Percentiles rank a stretch among this genome's conserved stretches.
phyloP scores from a whole-genome alignment of 2,329 filamentous ascomycete genomes.

The Colletotrichum somersetense region DNA sequence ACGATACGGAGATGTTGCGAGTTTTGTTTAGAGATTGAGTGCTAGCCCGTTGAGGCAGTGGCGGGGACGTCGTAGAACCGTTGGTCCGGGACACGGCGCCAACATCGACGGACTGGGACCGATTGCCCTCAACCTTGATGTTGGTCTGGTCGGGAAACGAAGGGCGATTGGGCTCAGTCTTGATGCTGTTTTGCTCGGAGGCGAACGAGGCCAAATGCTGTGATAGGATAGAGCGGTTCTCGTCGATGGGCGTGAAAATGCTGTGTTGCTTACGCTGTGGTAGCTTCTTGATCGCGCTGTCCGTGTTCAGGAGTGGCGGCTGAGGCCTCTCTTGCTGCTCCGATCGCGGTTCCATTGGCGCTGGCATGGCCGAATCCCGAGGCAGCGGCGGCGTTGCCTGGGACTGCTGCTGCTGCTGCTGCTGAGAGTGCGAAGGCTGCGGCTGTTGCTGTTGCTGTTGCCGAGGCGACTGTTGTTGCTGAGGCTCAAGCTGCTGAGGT shows the following conservation, averaged over 20 bases:
- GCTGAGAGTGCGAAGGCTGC: slow-evolving; percentile 50
- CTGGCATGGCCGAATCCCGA: slow-evolving; percentile 64
- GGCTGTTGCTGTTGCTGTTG: slow-evolving; percentile 58
- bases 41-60: slow-evolving; percentile 64
- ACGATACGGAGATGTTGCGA: slow-evolving; percentile 68
- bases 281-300: slow-evolving; percentile 69
- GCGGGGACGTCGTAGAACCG: slow-evolving; percentile 67
- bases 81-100: slow-evolving; percentile 64
- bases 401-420: slow-evolving; percentile 55
- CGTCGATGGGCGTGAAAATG: slow-evolving; percentile 98
- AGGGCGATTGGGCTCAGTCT: slow-evolving; percentile 52
- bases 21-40: slow-evolving; percentile 62
- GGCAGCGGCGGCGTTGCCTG: slow-evolving; percentile 57
- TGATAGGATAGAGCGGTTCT: slow-evolving; percentile 87
- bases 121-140: slow-evolving; percentile 51
- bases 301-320: slow-evolving; percentile 63
- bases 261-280: slow-evolving; percentile 87
- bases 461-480: slow-evolving; percentile 50
- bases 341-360: slow-evolving; percentile 61
- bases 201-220: slow-evolving; percentile 82
- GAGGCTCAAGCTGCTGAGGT: slow-evolving; percentile 51
- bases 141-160: slow-evolving; percentile 39
- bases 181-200: slow-evolving; percentile 59
- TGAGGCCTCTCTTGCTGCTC: slow-evolving; percentile 63
- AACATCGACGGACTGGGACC: slow-evolving; percentile 76